phyloP scores from a whole-genome alignment of 2,329 filamentous ascomycete species.

The Septoria petroselini region DNA sequence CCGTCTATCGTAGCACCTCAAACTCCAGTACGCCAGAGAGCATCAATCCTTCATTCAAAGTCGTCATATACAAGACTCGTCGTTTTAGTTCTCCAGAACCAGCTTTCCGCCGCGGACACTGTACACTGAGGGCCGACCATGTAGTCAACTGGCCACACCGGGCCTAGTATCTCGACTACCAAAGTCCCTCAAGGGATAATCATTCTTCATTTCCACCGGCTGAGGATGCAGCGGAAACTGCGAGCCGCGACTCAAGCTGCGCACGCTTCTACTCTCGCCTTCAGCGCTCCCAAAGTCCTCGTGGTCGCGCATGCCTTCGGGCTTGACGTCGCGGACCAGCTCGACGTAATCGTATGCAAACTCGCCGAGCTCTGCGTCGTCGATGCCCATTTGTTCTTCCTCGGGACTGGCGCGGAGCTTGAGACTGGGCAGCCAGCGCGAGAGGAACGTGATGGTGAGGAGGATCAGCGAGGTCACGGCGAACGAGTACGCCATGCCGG shows the following conservation, averaged over 20 bases:
- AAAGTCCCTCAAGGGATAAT: constrained; percentile 14
- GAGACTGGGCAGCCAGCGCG: constrained; percentile 74
- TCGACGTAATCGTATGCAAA: constrained; percentile 96
- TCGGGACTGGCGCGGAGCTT: constrained; percentile 71
- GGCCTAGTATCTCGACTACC: constrained; percentile 5
- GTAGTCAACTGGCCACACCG: constrained; percentile 7
- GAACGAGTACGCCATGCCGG: constrained; percentile 76
- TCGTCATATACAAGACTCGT: no score
- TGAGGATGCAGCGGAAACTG: constrained; percentile 6
- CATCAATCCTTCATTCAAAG: no score
- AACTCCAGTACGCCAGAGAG: no score
- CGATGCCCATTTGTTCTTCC: constrained; percentile 78
- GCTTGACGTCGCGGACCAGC: constrained; percentile 65
- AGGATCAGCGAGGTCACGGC: constrained; percentile 73
- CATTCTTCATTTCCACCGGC: constrained; percentile 10
- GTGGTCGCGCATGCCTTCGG: constrained; percentile 17
- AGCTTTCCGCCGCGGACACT: constrained; percentile 5
- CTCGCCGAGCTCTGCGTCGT: constrained; percentile 84
- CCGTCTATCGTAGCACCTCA: no score
- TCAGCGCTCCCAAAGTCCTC: constrained; percentile 6
- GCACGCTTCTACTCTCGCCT: constrained; percentile 5
- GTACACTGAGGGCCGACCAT: constrained; percentile 9
- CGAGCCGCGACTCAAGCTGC: constrained; percentile 10
- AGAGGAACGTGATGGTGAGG: constrained; percentile 56
- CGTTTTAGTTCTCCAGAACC: constrained; percentile 1